Base-by-base conservation (phyloP, 78 protist species). In the Dictyostelium citrinum region DNA sequence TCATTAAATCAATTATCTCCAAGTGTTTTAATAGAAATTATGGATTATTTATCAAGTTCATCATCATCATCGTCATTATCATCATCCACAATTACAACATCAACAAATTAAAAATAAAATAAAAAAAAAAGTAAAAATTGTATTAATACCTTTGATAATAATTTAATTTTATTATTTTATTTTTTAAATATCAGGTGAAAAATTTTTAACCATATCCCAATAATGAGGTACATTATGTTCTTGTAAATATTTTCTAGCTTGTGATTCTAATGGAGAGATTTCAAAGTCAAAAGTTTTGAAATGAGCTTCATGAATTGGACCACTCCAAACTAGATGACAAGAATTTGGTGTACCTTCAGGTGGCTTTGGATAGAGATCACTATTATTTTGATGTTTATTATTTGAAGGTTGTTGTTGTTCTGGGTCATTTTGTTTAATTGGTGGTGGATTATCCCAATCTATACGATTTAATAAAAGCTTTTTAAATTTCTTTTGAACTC, bases 161-260 rank as follows among this genome's bases (percentile, higher is more conserved):
- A n/a, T n/a, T n/a, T n/a, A n/a, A n/a, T n/a, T n/a, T n/a, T n/a
- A n/a, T n/a, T n/a, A n/a, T n/a, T n/a, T n/a, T n/a, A n/a, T n/a
- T n/a, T 55, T 55, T 55, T 55, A 55, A 55, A 55, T 20, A 20
- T 55, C 64, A 1, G 64, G 64, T 35, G 45, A 12, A 75, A 77
- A 78, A 49, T 77, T 67, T 68, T 88, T 88, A 39, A 83, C 76
- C 79, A 88, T 78, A 7, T 88, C 93, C 93, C 93, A 88, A 88
- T 22, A 88, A 37, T 88, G 93, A 45, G 93, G 93, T 24, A 78
- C 72, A 14, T 24, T 8, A 20, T 78, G 85, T 10, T 88, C 86
- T 67, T 76, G 84, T 41, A 88, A 33, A 68, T 46, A 78, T 68
- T 78, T 61, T 45, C 85, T 58, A 0, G 93, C 93, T 49, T 49